These are phyloP conservation scores for Pholiota conissans DNA, from an alignment of 768 basidiomycete genomes.

Conservation along the genomic window DNA sequence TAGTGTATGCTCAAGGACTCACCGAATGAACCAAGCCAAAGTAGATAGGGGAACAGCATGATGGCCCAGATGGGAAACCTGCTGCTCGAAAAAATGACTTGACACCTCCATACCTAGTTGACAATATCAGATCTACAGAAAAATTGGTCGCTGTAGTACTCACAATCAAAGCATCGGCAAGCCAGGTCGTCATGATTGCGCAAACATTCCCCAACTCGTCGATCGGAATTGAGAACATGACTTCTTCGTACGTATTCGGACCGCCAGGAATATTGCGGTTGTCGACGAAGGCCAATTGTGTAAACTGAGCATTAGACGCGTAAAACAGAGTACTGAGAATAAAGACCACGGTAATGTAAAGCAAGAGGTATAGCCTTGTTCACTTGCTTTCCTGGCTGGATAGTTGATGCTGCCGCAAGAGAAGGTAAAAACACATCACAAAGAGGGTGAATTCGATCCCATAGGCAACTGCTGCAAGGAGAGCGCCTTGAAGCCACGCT, in stretches of 20 bases:
- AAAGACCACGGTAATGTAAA: constrained; percentile 4
- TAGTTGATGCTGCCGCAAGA: constrained; percentile 4
- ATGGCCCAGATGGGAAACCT: background rate
- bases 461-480: constrained; percentile 10
- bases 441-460: constrained; percentile 8
- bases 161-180: constrained; percentile 10
- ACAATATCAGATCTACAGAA: background rate
- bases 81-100: constrained; percentile 6
- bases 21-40: constrained; percentile 9
- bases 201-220: constrained; percentile 8
- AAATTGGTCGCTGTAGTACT: background rate
- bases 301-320: background rate
- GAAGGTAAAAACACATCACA: constrained; percentile 7
- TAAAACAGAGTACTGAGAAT: constrained; percentile 7
- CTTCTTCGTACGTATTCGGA: constrained; percentile 3
- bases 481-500: constrained; percentile 3
- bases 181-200: constrained; percentile 9
- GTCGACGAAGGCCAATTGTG: constrained; percentile 8
- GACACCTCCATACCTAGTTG: constrained; percentile 8
- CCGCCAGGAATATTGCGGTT: constrained; percentile 1
- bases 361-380: background rate
- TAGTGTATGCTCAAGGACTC: too few species aligned
- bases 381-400: background rate
- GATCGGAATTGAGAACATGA: constrained; percentile 7
- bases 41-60: constrained; percentile 4